Conservation (phyloP, 306 rosid genomes). For the Sindora glabra region DNA sequence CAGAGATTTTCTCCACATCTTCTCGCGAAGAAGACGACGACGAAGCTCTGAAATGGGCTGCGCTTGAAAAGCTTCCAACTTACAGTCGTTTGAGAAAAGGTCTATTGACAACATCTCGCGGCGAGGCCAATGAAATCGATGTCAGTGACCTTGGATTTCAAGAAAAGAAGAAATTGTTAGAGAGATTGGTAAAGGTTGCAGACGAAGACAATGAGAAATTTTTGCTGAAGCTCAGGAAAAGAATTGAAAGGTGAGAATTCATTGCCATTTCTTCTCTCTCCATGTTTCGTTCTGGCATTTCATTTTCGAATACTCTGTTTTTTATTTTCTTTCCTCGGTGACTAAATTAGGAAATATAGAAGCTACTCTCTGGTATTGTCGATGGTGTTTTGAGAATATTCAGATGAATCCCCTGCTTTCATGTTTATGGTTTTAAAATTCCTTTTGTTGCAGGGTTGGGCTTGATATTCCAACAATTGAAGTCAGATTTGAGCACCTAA, state of each 20-base stretch:
- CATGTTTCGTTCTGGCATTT: too few relatives aligned
- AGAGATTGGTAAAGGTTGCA: conserved; percentile 26
- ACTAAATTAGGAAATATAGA: too few relatives aligned
- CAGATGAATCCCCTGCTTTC: too few relatives aligned
- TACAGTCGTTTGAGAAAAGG: conserved; percentile 59
- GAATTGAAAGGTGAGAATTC: conserved; percentile 41
- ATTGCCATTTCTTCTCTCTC: background rate
- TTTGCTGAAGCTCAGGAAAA: conserved; percentile 41
- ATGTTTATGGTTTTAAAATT: too few relatives aligned
- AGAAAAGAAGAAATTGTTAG: conserved; percentile 22
- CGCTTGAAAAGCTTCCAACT: conserved; percentile 62
- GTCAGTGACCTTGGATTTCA: conserved; percentile 26
- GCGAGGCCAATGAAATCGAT: conserved; percentile 42
- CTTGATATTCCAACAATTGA: conserved; percentile 48
- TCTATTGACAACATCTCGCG: conserved; percentile 31
- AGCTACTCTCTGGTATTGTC: too few relatives aligned
- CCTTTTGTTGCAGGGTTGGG: conserved; percentile 41
- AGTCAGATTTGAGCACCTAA: conserved; percentile 46
- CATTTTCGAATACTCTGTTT: too few relatives aligned
- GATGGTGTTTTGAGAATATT: too few relatives aligned
- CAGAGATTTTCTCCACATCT: conserved; percentile 41
- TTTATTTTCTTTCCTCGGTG: too few relatives aligned
- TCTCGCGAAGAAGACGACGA: conserved; percentile 35
- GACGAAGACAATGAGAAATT: conserved; percentile 38
- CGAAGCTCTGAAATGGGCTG: conserved; percentile 67